Conservation (phyloP, 352 stramenopile genomes). For the Blastocystis sp. region DNA sequence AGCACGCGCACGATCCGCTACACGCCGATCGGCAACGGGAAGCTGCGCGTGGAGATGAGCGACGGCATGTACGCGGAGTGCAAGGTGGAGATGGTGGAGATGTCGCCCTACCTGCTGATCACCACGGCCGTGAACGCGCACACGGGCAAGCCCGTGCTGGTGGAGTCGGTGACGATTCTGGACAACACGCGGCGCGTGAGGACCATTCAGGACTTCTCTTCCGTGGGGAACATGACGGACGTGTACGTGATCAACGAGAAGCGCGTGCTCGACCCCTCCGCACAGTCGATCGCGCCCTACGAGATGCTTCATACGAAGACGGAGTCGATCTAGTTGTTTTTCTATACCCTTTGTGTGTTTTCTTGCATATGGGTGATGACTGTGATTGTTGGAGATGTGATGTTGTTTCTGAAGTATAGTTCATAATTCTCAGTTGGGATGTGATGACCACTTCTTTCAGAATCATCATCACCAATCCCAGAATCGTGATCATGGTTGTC, state of each 20-base stretch:
- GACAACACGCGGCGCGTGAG: conserved; percentile 55
- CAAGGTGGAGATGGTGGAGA: conserved; percentile 51
- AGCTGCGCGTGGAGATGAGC: conserved; percentile 50
- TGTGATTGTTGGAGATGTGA: no score
- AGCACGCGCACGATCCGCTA: conserved; percentile 18
- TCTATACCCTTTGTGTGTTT: no score
- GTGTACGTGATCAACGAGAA: conserved; percentile 61
- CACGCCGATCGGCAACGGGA: conserved; percentile 66
- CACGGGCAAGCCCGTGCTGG: conserved; percentile 67
- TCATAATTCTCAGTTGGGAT: no score
- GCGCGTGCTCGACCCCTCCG: conserved; percentile 26
- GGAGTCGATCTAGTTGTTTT: no score
- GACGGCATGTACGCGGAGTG: conserved; percentile 20
- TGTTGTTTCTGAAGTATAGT: no score
- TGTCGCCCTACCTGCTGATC: conserved; percentile 58
- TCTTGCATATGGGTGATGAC: no score
- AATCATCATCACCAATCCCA: no score
- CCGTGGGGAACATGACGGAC: conserved; percentile 6
- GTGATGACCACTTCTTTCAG: no score
- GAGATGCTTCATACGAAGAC: no score
- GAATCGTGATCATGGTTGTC: no score
- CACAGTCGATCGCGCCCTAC: neutral
- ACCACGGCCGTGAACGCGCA: conserved; percentile 45
- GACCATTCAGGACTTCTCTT: conserved; percentile 68
- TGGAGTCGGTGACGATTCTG: conserved; percentile 71